Evolutionary conservation across 495 filamentous ascomycete genomes (phyloP), one percentile per base, ranked within the genome.

Genomic region (Sporormia fimetaria): DNA sequence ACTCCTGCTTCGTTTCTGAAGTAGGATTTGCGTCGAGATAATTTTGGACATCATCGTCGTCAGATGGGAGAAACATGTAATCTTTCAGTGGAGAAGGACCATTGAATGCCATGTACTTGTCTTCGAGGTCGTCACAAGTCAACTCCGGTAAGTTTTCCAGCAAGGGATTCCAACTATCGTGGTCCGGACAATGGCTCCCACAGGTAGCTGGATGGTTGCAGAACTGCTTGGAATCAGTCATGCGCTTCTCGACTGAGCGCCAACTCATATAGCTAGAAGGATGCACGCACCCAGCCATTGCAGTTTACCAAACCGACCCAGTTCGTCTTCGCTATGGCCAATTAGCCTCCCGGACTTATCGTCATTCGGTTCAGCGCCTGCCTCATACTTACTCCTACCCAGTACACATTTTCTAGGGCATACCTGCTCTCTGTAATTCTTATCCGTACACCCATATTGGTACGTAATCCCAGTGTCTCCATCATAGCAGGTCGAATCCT

Each of bases 401-500:
- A 42, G 38, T 8, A 21, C 33, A 31, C 49, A 52, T 24, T 52
- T 52, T 21, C 30, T 5, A 5, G 43, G 49, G 23, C 49, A 52
- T 2, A 15, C 34, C 10, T 18, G n/a, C 20, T 47, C 26, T 15
- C 39, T 22, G 20, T 47, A 47, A 1, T 7, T 26, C n/a, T 6
- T 5, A 21, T 47, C 42, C 2, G 49, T 52, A 27, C 42, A 43
- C 1, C 43, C 43, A 27, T 52, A 52, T 14, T 47, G 43, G 20
- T 52, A 52, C 1, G 37, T 47, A 17, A 34, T 22, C 4, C 39
- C 38, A 12, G 37, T 47, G 8, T 8, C 21, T 1, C 7, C 6
- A 18, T 52, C 49, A 12, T 31, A 52, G 37, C 49, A 52, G 4
- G 43, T 33, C 12, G 29, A 26, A n/a, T 47, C 6, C 17, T 37